phyloP scores from a whole-genome alignment of 441 rosid genomes.

The Corymbia calophylla region DNA sequence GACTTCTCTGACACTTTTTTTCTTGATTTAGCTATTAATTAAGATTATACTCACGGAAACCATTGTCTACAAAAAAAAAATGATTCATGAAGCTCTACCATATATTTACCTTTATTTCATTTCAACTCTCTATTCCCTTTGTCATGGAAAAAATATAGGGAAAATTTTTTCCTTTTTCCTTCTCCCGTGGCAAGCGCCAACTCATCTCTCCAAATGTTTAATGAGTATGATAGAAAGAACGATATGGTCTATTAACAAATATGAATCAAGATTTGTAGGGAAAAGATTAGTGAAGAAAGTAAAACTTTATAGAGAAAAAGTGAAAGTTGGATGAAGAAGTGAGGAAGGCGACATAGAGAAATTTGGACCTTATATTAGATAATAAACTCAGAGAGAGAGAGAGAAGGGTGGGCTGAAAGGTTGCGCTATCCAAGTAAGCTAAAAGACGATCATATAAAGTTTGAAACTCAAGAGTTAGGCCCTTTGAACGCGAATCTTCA shows the following conservation, averaged over 20 bases:
- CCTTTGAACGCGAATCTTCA: background rate
- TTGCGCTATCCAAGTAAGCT: background rate
- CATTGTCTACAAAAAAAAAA: background rate
- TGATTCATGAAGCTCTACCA: background rate
- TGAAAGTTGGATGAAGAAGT: background rate
- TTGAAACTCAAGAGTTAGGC: background rate
- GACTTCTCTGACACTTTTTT: too few species aligned
- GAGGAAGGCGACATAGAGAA: background rate
- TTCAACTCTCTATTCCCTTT: background rate
- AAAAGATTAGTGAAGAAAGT: too few species aligned
- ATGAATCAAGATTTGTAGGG: too few species aligned
- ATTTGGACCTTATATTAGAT: too few species aligned
- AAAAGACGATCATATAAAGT: background rate
- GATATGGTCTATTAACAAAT: too few species aligned
- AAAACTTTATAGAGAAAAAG: too few species aligned
- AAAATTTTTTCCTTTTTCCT: background rate
- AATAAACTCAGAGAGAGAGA: too few species aligned
- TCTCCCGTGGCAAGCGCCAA: too few species aligned
- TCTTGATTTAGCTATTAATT: background rate
- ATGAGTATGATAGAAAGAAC: too few species aligned
- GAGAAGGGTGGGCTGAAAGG: background rate
- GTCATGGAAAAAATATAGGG: background rate
- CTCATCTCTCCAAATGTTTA: too few species aligned
- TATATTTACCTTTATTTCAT: background rate
- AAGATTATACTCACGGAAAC: background rate